Percentiles rank a stretch among this genome's conserved stretches.
phyloP scores from a whole-genome alignment of 345 rosid genomes.

The Firmiana major region DNA sequence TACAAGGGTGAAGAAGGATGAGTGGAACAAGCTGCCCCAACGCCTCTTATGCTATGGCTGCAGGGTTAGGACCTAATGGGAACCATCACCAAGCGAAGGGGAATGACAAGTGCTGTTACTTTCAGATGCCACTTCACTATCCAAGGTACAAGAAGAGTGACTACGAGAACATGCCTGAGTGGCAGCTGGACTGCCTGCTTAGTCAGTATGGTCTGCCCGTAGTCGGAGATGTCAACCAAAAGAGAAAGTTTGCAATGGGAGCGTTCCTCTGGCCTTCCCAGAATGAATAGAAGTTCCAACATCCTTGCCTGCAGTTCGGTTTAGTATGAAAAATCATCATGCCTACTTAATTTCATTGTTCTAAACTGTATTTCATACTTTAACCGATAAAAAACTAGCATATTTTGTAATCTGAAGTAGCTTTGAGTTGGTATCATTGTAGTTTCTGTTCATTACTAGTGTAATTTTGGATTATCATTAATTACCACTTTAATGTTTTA shows the following conservation, averaged over 20 bases:
- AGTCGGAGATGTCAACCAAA: slow-evolving; percentile 43
- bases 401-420: neutral
- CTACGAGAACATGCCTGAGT: slow-evolving; percentile 58
- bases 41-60: slow-evolving; percentile 2
- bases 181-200: slow-evolving; percentile 48
- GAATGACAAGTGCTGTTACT: slow-evolving; percentile 17
- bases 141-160: slow-evolving; percentile 52
- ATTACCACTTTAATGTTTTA: neutral
- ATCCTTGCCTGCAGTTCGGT: neutral
- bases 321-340: neutral
- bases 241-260: slow-evolving; percentile 58
- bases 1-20: slow-evolving; percentile 16
- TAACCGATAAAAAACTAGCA: neutral
- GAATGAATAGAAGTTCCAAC: neutral
- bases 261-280: slow-evolving; percentile 59
- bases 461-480: neutral
- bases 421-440: neutral
- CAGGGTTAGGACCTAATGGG: slow-evolving; percentile 12
- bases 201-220: slow-evolving; percentile 45
- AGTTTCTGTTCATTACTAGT: neutral
- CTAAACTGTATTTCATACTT: neutral
- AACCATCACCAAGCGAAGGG: slow-evolving; percentile 11
- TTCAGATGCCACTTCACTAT: slow-evolving; percentile 62
- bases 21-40: slow-evolving; percentile 16
- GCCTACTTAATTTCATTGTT: neutral